Conservation (phyloP, 176 grass and related monocot genomes). For the Aegilops tauschii region DNA sequence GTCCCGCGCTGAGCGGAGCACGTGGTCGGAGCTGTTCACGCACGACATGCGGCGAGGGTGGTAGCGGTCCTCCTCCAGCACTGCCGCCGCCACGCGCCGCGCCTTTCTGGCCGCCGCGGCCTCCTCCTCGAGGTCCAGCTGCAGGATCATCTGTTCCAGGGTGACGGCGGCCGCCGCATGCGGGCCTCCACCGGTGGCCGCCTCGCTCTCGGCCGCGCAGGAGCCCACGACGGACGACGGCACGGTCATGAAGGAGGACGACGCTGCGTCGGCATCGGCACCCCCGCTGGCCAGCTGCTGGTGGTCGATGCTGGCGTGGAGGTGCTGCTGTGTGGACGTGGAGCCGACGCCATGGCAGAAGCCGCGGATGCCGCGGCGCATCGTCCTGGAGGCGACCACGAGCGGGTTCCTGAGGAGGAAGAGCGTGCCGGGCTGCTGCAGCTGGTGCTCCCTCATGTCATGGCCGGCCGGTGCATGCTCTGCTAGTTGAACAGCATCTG, state of each 20-base stretch:
- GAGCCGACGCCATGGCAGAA: constrained; percentile 75
- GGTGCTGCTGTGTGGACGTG: constrained; percentile 57
- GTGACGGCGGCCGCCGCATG: constrained; percentile 29
- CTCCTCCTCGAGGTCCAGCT: constrained; percentile 84
- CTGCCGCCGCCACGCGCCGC: not conserved
- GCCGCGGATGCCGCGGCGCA: constrained; percentile 56
- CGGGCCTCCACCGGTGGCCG: not conserved
- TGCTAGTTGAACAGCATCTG: not conserved
- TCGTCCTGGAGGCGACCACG: not conserved
- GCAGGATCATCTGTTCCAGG: constrained; percentile 94
- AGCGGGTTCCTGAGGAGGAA: constrained; percentile 45
- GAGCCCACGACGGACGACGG: constrained; percentile 42
- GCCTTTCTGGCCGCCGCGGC: constrained; percentile 47
- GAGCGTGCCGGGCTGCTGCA: not conserved
- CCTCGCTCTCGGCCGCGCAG: constrained; percentile 49
- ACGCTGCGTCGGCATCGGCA: constrained; percentile 10
- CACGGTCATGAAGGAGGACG: constrained; percentile 44
- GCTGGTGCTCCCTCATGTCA: not conserved
- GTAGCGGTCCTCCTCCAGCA: not conserved
- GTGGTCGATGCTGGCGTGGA: constrained; percentile 5
- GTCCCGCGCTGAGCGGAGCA: constrained; percentile 68
- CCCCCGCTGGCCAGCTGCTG: constrained; percentile 12
- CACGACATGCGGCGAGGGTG: constrained; percentile 76
- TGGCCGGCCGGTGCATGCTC: not conserved
- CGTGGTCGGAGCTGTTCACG: constrained; percentile 70